Evolutionary conservation across 192 early-diverging fungal genomes (phyloP), one percentile per base, ranked within the genome.

Genomic region (Coemansia sp.): DNA sequence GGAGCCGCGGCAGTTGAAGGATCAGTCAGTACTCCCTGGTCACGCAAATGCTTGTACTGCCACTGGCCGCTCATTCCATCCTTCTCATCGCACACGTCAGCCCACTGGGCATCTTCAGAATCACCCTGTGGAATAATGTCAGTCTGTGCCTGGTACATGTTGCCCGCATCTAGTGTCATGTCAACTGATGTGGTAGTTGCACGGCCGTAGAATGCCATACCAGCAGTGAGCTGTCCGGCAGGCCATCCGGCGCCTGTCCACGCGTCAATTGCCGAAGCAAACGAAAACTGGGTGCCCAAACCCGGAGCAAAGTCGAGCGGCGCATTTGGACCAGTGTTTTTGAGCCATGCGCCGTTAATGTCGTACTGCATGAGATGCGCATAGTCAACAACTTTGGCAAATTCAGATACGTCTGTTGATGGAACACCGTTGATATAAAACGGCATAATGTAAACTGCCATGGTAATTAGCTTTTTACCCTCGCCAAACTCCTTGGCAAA

Each of bases 331-430:
- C 86, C 86, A 2, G 85, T 87, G 0, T 57, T 59, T 11, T 62
- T 20, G 38, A 69, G 75, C 86, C 85, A 89, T 2, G 76, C 69
- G 23, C 85, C 84, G 52, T 77, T 67, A 51, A 79, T 81, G 71
- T 87, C 88, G 62, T 90, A 89, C n/a, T 78, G 79, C 88, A 91
- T 90, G 13, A 93, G 50, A 35, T 90, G 87, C 56, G 89, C 83
- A 20, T 79, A 84, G 59, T 86, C 82, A 3, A 91, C 78, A 7
- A 82, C 73, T 47, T 83, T 78, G 45, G 82, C 85, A 79, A 85
- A 90, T 10, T 64, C 87, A 11, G 78, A 71, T 7, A 88, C 82
- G 32, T 88, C 82, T 1, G 66, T 62, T 26, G 83, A 63, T 26
- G 77, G 72, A 1, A 77, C 81, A 27, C 67, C 63, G 38, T 73